Percentiles rank a stretch among this genome's conserved stretches.
phyloP scores from a whole-genome alignment of 2,329 filamentous ascomycete species.

The Aureobasidium uvarum region DNA sequence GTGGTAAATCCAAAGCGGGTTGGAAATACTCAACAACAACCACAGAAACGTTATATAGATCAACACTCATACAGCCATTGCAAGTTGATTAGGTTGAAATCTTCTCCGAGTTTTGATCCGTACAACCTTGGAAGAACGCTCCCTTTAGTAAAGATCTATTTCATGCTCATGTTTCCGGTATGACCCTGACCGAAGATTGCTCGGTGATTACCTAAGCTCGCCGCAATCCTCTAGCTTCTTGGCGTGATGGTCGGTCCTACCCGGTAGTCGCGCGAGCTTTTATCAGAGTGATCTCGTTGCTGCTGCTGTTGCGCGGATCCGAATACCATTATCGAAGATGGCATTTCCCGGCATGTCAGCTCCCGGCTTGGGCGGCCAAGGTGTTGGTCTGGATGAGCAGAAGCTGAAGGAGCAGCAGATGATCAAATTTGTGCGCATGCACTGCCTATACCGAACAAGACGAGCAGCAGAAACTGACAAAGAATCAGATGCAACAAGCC shows the following conservation, averaged over 20 bases:
- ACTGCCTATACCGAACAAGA: not conserved
- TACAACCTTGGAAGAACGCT: not conserved
- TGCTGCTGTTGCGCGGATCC: not conserved
- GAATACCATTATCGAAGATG: constrained; percentile 7
- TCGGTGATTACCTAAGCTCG: constrained; percentile 20
- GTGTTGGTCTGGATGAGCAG: constrained; percentile 34
- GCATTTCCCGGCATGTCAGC: constrained; percentile 27
- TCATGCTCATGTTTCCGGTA: not conserved
- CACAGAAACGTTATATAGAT: not conserved
- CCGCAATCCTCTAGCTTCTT: constrained; percentile 11
- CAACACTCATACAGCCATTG: not conserved
- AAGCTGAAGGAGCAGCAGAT: constrained; percentile 49
- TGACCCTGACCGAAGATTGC: not conserved
- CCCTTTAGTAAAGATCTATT: no score
- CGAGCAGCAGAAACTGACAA: not conserved
- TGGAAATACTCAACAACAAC: not conserved
- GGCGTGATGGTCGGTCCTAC: not conserved
- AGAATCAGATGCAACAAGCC: constrained; percentile 66
- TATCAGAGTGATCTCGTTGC: not conserved
- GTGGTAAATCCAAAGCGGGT: not conserved
- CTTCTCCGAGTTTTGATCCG: not conserved
- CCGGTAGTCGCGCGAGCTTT: not conserved
- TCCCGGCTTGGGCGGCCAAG: constrained; percentile 26
- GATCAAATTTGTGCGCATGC: constrained; percentile 46
- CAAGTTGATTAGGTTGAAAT: not conserved